These are phyloP conservation scores for Microglena sp. DNA, from an alignment of 139 green algal genomes.

Conservation along the genomic window DNA sequence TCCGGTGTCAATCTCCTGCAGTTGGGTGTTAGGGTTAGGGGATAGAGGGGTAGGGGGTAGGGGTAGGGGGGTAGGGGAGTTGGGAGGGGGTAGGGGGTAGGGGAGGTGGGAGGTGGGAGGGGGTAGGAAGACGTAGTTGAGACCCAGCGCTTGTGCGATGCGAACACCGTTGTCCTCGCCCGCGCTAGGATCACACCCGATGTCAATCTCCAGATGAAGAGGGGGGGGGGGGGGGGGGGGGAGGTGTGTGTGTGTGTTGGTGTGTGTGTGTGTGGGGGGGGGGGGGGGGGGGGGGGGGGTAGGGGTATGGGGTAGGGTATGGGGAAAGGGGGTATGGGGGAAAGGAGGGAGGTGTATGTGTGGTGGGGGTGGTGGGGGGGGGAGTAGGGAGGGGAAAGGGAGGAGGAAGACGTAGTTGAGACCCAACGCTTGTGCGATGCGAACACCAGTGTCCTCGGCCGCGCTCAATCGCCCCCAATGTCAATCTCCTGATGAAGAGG, in stretches of 20 bases:
- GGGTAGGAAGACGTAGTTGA: conserved; percentile 38
- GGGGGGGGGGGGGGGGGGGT: too few relatives aligned
- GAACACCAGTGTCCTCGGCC: conserved; percentile 35
- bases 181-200: conserved; percentile 40
- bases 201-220: conserved; percentile 12
- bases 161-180: conserved; percentile 35
- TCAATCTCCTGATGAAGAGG: conserved; percentile 10
- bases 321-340: too few relatives aligned
- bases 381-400: too few relatives aligned
- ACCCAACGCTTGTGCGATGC: conserved; percentile 56
- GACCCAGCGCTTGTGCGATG: conserved; percentile 57
- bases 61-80: too few relatives aligned
- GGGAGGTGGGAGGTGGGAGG: background rate
- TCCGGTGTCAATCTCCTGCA: conserved; percentile 12
- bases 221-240: background rate
- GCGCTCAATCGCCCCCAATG: conserved; percentile 41
- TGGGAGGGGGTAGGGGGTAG: too few relatives aligned
- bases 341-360: too few relatives aligned
- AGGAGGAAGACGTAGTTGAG: conserved; percentile 58
- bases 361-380: too few relatives aligned
- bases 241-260: too few relatives aligned
- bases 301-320: too few relatives aligned
- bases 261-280: too few relatives aligned
- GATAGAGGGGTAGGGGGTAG: background rate
- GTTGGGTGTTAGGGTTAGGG: background rate